Percentiles rank a stretch among this genome's conserved stretches.
Evolutionary conservation across 2,329 filamentous ascomycete species (phyloP).

Genomic region (Lasiodiplodia citricola): DNA sequence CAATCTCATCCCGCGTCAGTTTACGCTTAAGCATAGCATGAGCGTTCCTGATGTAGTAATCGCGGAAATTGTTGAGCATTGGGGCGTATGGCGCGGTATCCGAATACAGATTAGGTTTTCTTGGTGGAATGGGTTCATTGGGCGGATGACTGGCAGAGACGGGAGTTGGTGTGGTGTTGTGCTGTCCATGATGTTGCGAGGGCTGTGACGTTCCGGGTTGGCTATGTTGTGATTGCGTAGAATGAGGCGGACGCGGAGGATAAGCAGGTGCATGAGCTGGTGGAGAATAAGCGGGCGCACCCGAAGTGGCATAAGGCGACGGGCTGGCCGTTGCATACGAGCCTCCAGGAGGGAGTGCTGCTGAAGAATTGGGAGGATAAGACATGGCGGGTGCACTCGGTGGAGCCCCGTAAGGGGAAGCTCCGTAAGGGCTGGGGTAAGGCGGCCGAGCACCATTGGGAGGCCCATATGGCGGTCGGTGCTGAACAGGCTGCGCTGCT

Average conservation of each 20-base stretch:
- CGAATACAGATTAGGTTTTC: conserved; percentile 20
- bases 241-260: conserved; percentile 10
- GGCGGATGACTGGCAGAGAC: neutral
- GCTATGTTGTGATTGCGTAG: conserved; percentile 4
- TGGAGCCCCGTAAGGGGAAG: conserved; percentile 18
- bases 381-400: neutral
- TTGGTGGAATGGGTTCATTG: conserved; percentile 19
- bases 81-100: conserved; percentile 17
- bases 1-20: conserved; percentile 17
- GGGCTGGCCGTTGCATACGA: conserved; percentile 21
- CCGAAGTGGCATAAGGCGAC: conserved; percentile 16
- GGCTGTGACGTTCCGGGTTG: conserved; percentile 10
- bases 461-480: conserved; percentile 16
- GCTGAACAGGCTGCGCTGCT: conserved; percentile 16
- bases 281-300: conserved; percentile 11
- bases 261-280: conserved; percentile 1
- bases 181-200: conserved; percentile 17
- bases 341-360: neutral
- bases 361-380: conserved; percentile 14
- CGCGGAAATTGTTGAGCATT: conserved; percentile 26
- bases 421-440: conserved; percentile 22
- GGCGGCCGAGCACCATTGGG: conserved; percentile 20
- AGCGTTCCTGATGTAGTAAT: conserved; percentile 22
- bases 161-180: neutral
- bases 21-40: conserved; percentile 19